Evolutionary conservation across 352 stramenopile genomes (phyloP), one percentile per base, ranked within the genome.

Genomic region (Globisporangium sylvaticum): DNA sequence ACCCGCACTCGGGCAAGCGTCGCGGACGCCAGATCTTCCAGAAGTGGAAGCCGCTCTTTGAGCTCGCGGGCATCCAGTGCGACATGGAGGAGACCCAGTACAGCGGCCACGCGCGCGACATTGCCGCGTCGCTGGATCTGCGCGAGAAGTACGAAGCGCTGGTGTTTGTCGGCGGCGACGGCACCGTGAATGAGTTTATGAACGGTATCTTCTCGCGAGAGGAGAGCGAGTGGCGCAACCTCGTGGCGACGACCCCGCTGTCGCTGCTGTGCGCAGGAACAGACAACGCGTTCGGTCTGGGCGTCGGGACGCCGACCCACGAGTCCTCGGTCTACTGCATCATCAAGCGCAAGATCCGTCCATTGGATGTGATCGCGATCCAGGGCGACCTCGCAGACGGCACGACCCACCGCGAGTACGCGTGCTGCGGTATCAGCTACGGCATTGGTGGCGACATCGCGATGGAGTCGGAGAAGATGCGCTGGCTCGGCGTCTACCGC

Each of bases 151-250:
- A 91, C 67, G 85, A 93, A 64, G 82, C 83, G 12, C 77, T 93
- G 32, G 83, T 93, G 34, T 91, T 92, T 53, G 83, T 93, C 7
- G 85, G 85, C 20, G 85, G 85, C 22, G 85, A 93, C 64, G 83
- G 85, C 37, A 93, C 85, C 0, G 82, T 90, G n/a, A 92, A 91
- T 60, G 85, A 93, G 70, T 93, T 93, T 62, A 89, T 93, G 80
- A 93, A 93, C 69, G 85, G 85, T 39, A 78, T 91, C 32, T 88
- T 93, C 62, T 75, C 79, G 34, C 77, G 81, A 25, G 75, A 83
- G n/a, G 85, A 93, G 73, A 67, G 65, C 60, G 81, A 90, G 42
- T 93, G 85, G 85, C 83, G 85, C 14, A 77, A 81, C 24, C 67
- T 93, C 27, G 83, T 93, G 48, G 81, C 83, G 10, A 91, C 85